These are phyloP conservation scores for Sporothrix inflata DNA, from an alignment of 2,329 filamentous ascomycete genomes.

Conservation along the genomic window DNA sequence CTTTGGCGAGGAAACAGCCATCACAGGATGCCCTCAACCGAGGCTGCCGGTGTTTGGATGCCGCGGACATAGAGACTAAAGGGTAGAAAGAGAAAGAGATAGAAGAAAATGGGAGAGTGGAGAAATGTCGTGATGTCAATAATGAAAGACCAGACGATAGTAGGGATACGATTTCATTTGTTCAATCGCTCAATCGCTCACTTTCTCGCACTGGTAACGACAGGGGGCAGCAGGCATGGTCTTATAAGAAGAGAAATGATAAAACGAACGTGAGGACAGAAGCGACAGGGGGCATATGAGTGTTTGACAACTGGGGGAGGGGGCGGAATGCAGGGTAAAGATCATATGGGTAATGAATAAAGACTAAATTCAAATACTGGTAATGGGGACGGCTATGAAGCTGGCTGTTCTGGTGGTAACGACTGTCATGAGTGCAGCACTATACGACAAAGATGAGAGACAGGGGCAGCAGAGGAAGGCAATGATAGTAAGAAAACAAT, in stretches of 20 bases:
- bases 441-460: not conserved
- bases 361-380: not conserved
- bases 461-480: not conserved
- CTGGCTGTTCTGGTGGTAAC: not conserved
- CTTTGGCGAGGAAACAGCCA: conserved; percentile 59
- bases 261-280: not conserved
- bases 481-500: not conserved
- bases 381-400: conserved; percentile 7
- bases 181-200: not conserved
- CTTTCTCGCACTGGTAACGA: not conserved
- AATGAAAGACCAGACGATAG: not conserved
- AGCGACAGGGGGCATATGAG: not conserved
- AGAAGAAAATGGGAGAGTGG: not conserved
- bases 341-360: not conserved
- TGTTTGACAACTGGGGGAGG: not conserved
- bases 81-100: not conserved
- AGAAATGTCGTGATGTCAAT: not conserved
- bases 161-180: not conserved
- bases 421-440: not conserved
- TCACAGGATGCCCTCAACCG: conserved; percentile 51
- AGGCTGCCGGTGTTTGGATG: conserved; percentile 38
- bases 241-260: conserved; percentile 11
- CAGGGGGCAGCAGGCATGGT: conserved; percentile 12
- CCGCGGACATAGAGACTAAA: conserved; percentile 30
- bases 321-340: conserved; percentile 2